Percentiles rank a stretch among this genome's conserved stretches.
phyloP scores from a whole-genome alignment of 2,329 filamentous ascomycete species.

The Diplodia corticola region DNA sequence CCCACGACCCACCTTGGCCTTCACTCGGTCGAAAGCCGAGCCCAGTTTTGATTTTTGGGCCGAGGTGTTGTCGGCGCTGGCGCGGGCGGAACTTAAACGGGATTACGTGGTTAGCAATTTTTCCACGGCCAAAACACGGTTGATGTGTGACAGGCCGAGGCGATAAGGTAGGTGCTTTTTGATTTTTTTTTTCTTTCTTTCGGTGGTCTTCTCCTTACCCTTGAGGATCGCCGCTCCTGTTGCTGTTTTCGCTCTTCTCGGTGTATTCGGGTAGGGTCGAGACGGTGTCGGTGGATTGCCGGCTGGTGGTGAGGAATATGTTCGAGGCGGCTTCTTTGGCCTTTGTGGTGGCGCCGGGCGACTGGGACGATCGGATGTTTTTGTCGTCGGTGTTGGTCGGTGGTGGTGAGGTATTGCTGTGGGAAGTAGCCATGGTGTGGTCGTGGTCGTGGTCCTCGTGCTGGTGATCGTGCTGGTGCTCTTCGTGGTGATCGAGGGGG shows the following conservation, averaged over 20 bases:
- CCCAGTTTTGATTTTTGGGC: background rate
- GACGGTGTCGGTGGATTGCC: background rate
- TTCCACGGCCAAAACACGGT: background rate
- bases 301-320: background rate
- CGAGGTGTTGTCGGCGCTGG: background rate
- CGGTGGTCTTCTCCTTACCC: background rate
- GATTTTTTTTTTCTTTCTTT: too few species aligned
- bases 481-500: background rate
- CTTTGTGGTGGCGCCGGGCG: background rate
- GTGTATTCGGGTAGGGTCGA: background rate
- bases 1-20: conserved; percentile 2
- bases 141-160: too few species aligned
- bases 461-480: background rate
- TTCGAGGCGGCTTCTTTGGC: background rate
- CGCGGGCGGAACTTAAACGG: background rate
- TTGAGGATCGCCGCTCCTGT: background rate
- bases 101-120: background rate
- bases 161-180: background rate
- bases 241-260: background rate
- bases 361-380: too few species aligned
- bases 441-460: background rate
- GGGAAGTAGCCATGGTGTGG: background rate
- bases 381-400: too few species aligned
- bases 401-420: background rate
- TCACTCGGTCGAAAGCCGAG: background rate